A percentile compares a stretch with the other conserved stretches of the same genome.
These are phyloP conservation scores for Suillus plorans DNA, from an alignment of 768 basidiomycete species.

Conservation along the genomic window DNA sequence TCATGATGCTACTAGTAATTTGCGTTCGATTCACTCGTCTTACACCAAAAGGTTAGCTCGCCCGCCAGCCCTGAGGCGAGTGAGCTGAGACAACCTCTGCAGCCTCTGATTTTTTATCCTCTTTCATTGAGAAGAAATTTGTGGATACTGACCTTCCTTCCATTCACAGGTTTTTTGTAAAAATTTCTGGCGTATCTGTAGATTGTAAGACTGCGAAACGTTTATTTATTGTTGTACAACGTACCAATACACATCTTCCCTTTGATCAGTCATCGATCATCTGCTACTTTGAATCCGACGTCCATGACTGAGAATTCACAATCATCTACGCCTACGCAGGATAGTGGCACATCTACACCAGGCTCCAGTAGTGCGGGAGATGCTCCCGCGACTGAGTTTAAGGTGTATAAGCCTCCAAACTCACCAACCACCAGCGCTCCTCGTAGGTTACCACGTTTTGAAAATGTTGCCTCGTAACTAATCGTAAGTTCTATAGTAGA, in stretches of 20 bases:
- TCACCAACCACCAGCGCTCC: slow-evolving; percentile 25
- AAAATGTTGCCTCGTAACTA: slow-evolving; percentile 9
- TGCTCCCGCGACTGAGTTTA: slow-evolving; percentile 29
- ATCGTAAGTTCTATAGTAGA: slow-evolving; percentile 30
- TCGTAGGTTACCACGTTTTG: slow-evolving; percentile 31
- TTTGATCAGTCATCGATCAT: slow-evolving; percentile 21
- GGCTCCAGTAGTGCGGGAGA: not conserved
- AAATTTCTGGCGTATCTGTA: not conserved
- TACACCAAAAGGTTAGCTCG: slow-evolving; percentile 73
- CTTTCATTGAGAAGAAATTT: not conserved
- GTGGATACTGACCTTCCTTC: not conserved
- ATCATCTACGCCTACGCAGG: not conserved
- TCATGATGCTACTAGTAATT: slow-evolving; percentile 78
- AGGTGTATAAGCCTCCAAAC: slow-evolving; percentile 48
- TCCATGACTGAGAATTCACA: slow-evolving; percentile 26
- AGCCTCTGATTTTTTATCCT: slow-evolving; percentile 42
- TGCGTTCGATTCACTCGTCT: slow-evolving; percentile 76
- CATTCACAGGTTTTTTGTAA: not conserved
- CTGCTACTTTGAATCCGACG: slow-evolving; percentile 15
- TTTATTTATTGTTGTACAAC: slow-evolving; percentile 11
- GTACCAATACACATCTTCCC: slow-evolving; percentile 12
- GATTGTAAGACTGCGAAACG: slow-evolving; percentile 5
- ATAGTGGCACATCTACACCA: not conserved
- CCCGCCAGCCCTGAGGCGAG: slow-evolving; percentile 69
- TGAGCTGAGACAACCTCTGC: slow-evolving; percentile 66